Base-by-base conservation (phyloP, 495 filamentous ascomycete genomes). In the Hyaloscypha variabilis region DNA sequence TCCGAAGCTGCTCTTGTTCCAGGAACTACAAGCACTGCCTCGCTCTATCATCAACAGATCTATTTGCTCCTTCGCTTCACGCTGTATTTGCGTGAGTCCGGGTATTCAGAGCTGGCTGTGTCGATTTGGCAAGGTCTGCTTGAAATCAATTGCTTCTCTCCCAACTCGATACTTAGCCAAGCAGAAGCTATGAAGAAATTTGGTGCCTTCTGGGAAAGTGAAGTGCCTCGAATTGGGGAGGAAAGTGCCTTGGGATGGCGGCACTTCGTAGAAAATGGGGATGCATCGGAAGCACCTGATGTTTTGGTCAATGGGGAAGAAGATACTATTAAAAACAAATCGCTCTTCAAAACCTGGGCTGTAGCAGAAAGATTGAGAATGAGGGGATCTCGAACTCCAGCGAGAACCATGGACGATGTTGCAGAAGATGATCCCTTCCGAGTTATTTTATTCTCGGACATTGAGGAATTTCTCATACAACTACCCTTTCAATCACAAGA, bases 81-180 rank as follows among this genome's bases (percentile, higher is more conserved):
- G 0, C 74, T 87, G 6, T 89, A 94, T 69, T 82, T 95, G 60
- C 80, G 83, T 24, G 92, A 97, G 74, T 81, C 92, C 31, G 95
- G 95, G 0, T 95, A 88, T 72, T 71, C 79, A n/a, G 95, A 98
- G 72, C 78, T 89, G 42, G 87, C 91, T 4, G 78, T 90, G 1
- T 92, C 89, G 21, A 80, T 90, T 13, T 97, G 96, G 92, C 95
- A 99, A 73, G 89, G 85, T 10, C 69, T 90, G 6, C 78, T 98
- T 4, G 95, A 98, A 73, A 81, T 91, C 54, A 84, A 85, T 36
- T 88, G 91, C 62, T 86, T 87, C 58, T 77, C 76, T 21, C 88
- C 88, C 58, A 30, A 59, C 19, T 13, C 60, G 67, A 3, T 34
- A 66, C 29, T 52, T 67, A 8, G 50, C n/a, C n/a, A 14, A 8